Evolutionary conservation across 805 yeast genomes (phyloP), one percentile per base, ranked within the genome.

Genomic region (Lipomyces orientalis): DNA sequence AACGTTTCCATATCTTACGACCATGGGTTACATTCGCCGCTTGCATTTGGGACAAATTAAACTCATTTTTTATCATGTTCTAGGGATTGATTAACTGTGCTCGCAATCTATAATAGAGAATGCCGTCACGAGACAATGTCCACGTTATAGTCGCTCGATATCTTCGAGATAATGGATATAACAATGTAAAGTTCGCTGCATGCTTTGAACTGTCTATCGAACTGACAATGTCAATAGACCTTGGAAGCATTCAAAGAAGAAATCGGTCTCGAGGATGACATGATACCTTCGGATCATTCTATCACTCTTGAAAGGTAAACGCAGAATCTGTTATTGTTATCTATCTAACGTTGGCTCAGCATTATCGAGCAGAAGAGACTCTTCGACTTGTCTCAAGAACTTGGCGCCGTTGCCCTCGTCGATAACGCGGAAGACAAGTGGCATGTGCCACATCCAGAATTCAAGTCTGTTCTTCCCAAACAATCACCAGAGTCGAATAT

Each of bases 61-160:
- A 39, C n/a, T n/a, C 16, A 39, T 4, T 5, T 39, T 3, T 14
- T 16, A 7, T 14, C 2, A 7, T 19, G 16, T 43, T 19, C 8
- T 12, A 43, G n/a, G 49, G 12, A 37, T 3, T 14, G 43, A 16
- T 14, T 19, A 43, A 5, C 16, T 8, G 19, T 16, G 22, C 16
- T 43, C n/a, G 49, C 43, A 37, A 34, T 25, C 3, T 8, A 35
- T 43, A 14, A 16, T 34, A 16, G 46, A 63, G 19, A 37, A 72
- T 72, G 75, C 75, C 75, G 12, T 64, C 75, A 5, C 52, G 69
- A 5, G 75, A 72, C 49, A 71, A 72, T 31, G 58, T 72, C 54
- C 74, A 72, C 63, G 64, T 72, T 14, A 60, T 72, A 9, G 72
- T 72, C 19, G 75, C 75, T 4, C 66, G 72, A 12, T 72, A 72